phyloP scores from a whole-genome alignment of 2,329 filamentous ascomycete species.

The Fusarium proliferatum region DNA sequence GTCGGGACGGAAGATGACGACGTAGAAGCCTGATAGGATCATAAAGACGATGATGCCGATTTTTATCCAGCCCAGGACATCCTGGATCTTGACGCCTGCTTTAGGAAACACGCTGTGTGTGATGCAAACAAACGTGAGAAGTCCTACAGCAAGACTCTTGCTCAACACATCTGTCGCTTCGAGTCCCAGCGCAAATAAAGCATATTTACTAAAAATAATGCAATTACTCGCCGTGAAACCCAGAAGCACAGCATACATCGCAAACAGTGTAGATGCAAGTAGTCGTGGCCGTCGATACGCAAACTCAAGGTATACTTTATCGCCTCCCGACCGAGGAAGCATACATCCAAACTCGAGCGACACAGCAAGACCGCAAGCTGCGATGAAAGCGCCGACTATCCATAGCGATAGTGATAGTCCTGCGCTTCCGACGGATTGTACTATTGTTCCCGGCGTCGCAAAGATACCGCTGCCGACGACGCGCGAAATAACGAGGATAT shows the following conservation, averaged over 20 bases:
- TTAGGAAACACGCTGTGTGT: constrained; percentile 68
- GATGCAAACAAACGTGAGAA: constrained; percentile 67
- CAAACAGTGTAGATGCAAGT: constrained; percentile 72
- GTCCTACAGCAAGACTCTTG: constrained; percentile 66
- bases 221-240: constrained; percentile 78
- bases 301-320: constrained; percentile 78
- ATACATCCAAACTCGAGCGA: constrained; percentile 77
- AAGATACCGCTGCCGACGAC: constrained; percentile 79
- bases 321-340: constrained; percentile 75
- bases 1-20: constrained; percentile 60
- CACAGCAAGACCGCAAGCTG: constrained; percentile 70
- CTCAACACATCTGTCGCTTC: constrained; percentile 62
- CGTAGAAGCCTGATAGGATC: constrained; percentile 69
- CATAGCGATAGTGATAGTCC: constrained; percentile 72
- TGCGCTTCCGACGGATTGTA: constrained; percentile 73
- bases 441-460: constrained; percentile 75
- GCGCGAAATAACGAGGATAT: constrained; percentile 74
- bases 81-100: constrained; percentile 69
- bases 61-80: constrained; percentile 72
- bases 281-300: constrained; percentile 72
- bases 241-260: constrained; percentile 71
- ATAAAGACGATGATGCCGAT: constrained; percentile 70
- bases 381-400: constrained; percentile 70
- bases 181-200: constrained; percentile 66
- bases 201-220: constrained; percentile 75